These are phyloP conservation scores for Globisporangium megalacanthum DNA, from an alignment of 352 stramenopile species.

Conservation along the genomic window DNA sequence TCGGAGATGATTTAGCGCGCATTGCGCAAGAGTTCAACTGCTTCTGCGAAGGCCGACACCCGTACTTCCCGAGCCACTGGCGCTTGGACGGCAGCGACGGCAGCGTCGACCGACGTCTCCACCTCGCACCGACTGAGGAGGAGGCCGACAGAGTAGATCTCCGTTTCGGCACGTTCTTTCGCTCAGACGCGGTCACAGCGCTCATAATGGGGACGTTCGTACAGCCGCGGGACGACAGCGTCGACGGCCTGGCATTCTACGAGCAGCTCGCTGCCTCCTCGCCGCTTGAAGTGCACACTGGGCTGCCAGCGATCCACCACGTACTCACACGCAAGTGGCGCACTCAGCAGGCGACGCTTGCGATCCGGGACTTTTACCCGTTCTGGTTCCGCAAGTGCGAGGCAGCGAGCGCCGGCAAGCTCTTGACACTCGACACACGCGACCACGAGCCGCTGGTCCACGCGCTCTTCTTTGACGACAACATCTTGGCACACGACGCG, in stretches of 20 bases:
- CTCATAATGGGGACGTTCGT: conserved; percentile 70
- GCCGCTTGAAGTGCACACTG: conserved; percentile 24
- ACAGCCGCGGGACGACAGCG: conserved; percentile 32
- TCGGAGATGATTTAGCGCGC: conserved; percentile 55
- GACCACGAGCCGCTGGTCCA: conserved; percentile 33
- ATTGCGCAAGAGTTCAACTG: conserved; percentile 75
- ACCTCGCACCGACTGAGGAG: conserved; percentile 17
- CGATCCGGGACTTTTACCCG: conserved; percentile 73
- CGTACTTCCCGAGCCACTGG: conserved; percentile 31
- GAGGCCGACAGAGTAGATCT: background rate
- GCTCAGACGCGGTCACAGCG: conserved; percentile 37
- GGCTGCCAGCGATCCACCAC: conserved; percentile 40
- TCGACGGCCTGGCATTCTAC: conserved; percentile 32
- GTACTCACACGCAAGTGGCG: conserved; percentile 49
- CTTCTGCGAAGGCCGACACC: conserved; percentile 65
- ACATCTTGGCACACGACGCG: conserved; percentile 56
- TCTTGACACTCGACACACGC: conserved; percentile 37
- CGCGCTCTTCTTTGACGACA: conserved; percentile 79
- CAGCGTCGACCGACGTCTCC: conserved; percentile 43
- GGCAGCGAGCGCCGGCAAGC: conserved; percentile 44
- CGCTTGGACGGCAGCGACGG: conserved; percentile 58
- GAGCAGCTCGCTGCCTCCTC: conserved; percentile 4
- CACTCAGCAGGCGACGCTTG: conserved; percentile 45
- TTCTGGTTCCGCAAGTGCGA: conserved; percentile 61
- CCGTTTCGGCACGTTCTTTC: conserved; percentile 63